A percentile compares a stretch with the other conserved stretches of the same genome.
These are phyloP conservation scores for Spatholobus suberectus DNA, from an alignment of 306 rosid species.

Conservation along the genomic window DNA sequence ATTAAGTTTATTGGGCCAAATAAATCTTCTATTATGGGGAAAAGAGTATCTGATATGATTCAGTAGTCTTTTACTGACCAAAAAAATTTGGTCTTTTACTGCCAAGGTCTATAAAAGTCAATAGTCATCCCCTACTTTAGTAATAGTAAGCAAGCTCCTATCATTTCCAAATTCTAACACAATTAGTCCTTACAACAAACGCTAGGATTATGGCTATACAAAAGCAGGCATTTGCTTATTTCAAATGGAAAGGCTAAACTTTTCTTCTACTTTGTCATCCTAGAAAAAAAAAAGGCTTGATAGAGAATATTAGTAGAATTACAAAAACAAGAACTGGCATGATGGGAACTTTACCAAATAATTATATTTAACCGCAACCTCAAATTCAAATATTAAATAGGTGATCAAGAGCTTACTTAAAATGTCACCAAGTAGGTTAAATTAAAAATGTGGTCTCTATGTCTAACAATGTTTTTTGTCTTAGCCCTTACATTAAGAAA, in stretches of 20 bases:
- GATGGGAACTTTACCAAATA: neutral
- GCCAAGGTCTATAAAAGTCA: neutral
- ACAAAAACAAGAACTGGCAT: neutral
- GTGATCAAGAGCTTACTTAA: neutral
- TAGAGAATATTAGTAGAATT: neutral
- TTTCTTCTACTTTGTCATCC: neutral
- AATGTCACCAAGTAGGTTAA: neutral
- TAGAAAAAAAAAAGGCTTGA: neutral
- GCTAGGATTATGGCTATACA: neutral
- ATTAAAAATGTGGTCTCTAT: too few relatives aligned
- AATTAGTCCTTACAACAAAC: neutral
- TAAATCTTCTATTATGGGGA: neutral
- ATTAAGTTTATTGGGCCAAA: neutral
- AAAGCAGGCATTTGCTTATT: neutral
- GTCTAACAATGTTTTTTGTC: too few relatives aligned
- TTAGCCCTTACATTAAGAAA: too few relatives aligned
- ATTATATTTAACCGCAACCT: neutral
- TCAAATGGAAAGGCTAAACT: neutral
- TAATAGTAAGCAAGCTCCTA: neutral
- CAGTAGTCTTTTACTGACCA: neutral
- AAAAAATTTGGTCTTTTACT: neutral
- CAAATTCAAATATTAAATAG: neutral
- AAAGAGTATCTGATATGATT: neutral
- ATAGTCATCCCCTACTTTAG: neutral
- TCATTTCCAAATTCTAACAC: constrained; percentile 15